phyloP scores from a whole-genome alignment of 768 basidiomycete species.

The Termitomyces sp. region DNA sequence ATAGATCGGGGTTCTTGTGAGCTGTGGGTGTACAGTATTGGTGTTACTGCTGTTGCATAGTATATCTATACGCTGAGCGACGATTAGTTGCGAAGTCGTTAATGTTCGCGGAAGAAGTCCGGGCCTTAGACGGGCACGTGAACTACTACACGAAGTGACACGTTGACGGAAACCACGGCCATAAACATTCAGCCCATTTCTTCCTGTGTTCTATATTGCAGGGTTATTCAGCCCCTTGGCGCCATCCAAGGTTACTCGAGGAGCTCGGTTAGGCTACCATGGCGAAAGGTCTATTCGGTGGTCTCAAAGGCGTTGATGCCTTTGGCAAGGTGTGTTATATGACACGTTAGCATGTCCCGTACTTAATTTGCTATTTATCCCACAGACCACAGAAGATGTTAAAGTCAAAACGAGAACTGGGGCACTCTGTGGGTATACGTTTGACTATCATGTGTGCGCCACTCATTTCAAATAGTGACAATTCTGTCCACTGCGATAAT shows the following conservation, averaged over 20 bases:
- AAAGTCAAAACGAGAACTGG: conserved; percentile 97
- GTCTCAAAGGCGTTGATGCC: conserved; percentile 91
- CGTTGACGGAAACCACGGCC: conserved; percentile 20
- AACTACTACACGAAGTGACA: conserved; percentile 25
- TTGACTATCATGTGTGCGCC: neutral
- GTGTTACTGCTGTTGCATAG: neutral
- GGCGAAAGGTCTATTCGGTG: conserved; percentile 74
- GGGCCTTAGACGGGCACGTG: conserved; percentile 19
- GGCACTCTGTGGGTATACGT: conserved; percentile 64
- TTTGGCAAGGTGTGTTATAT: conserved; percentile 84
- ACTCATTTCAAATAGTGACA: conserved; percentile 58
- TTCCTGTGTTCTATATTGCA: conserved; percentile 18
- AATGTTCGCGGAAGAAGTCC: conserved; percentile 21
- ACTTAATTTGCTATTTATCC: neutral
- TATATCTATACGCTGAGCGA: neutral
- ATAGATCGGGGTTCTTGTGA: conserved; percentile 12
- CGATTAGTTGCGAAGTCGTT: neutral
- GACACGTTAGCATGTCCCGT: conserved; percentile 7
- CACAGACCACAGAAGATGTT: conserved; percentile 96
- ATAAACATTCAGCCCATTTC: conserved; percentile 6
- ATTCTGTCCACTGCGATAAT: conserved; percentile 90
- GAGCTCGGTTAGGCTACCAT: conserved; percentile 39
- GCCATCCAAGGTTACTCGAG: conserved; percentile 20
- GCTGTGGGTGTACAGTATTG: neutral
- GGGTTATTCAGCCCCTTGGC: conserved; percentile 16